Percentiles rank a stretch among this genome's conserved stretches.
Evolutionary conservation across 352 stramenopile species (phyloP).

Genomic region (Pythium coloratum): DNA sequence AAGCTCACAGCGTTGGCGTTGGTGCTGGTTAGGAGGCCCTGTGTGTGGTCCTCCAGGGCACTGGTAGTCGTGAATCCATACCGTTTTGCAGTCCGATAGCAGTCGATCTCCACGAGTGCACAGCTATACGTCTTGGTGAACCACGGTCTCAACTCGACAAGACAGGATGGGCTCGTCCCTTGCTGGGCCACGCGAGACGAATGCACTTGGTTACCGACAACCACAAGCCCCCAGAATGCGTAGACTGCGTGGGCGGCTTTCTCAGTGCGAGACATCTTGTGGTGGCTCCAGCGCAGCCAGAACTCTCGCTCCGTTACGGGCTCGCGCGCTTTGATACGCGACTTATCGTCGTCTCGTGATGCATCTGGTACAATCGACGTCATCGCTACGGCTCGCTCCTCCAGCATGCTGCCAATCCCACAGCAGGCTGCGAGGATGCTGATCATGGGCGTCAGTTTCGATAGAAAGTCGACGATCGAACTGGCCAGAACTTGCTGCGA

Average conservation of each 20-base stretch:
- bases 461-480: constrained; percentile 3
- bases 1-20: not conserved
- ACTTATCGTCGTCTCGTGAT: not conserved
- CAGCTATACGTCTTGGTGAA: not conserved
- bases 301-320: not conserved
- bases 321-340: not conserved
- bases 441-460: not conserved
- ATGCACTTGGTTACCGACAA: not conserved
- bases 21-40: not conserved
- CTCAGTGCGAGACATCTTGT: not conserved
- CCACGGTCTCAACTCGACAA: not conserved
- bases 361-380: not conserved
- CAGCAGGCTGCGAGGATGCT: constrained; percentile 1
- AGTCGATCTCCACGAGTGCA: constrained; percentile 2
- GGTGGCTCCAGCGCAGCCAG: constrained; percentile 1
- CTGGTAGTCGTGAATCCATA: not conserved
- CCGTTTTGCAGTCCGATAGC: not conserved
- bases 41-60: not conserved
- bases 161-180: not conserved
- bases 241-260: not conserved
- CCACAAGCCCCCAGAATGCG: not conserved
- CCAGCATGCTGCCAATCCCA: not conserved
- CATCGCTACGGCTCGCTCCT: not conserved
- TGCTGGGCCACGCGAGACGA: not conserved
- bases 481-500: not conserved